Evolutionary conservation across 805 yeast genomes (phyloP), one percentile per base, ranked within the genome.

Genomic region (Pichia eremophila): DNA sequence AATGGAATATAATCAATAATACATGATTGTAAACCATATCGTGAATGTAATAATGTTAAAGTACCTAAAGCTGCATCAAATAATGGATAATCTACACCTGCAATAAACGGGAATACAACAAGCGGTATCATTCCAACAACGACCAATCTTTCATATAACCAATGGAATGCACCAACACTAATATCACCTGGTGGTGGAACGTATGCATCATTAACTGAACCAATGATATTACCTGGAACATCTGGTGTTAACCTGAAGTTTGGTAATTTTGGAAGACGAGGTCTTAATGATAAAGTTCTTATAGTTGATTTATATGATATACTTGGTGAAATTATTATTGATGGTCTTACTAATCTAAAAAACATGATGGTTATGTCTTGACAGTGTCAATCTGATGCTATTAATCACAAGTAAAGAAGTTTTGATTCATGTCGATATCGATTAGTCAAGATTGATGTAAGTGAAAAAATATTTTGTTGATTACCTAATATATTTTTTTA

Each of bases 191-290:
- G 65, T 38, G 97, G 97, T 15, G 78, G 69, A 34, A 70, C 68
- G 58, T 74, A 84, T 15, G 98, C 89, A 52, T 93, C 98, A 66
- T 91, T 93, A 43, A 90, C 95, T 8, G 90, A 80, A n/a, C 97
- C 98, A 42, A 82, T 82, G 48, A 91, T 82, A 63, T 84, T 74
- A 37, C 97, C 98, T 40, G 97, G 86, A 35, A 95, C 91, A 67
- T 86, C 95, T 49, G 83, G 82, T 50, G 79, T 77, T 42, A 75
- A 71, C 54, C 79, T 80, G 67, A 78, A 54, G 2, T 53, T 51
- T 19, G 56, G 51, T 5, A 57, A 46, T 12, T 46, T 48, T 40
- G 63, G 58, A 12, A 53, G 43, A 35, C 51, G 51, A 45, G 61
- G 61, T 34, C 46, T 55, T n/a, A 60, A 47, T 7, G 63, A 56